A percentile compares a stretch with the other conserved stretches of the same genome.
These are phyloP conservation scores for Parmelia sp. DNA, from an alignment of 495 filamentous ascomycete species.

Conservation along the genomic window DNA sequence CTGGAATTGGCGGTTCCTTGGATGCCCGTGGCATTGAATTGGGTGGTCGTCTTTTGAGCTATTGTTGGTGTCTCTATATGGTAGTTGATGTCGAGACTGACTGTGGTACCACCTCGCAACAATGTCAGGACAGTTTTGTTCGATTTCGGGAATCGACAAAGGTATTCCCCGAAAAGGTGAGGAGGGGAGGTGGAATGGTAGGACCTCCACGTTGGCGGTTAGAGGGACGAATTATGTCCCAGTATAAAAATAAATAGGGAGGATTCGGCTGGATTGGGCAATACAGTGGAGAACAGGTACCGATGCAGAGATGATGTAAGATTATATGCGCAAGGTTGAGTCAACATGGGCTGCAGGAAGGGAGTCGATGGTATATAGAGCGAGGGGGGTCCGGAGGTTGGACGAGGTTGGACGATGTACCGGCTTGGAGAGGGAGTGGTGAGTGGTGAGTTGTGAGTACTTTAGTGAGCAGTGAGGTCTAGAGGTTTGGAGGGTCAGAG, in stretches of 20 bases:
- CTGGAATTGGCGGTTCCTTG: slow-evolving; percentile 28
- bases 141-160: slow-evolving; percentile 17
- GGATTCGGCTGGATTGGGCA: slow-evolving; percentile 24
- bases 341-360: not conserved
- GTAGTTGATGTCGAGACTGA: slow-evolving; percentile 37
- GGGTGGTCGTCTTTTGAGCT: slow-evolving; percentile 34
- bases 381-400: too few species aligned
- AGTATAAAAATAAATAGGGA: slow-evolving; percentile 14
- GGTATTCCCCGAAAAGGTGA: slow-evolving; percentile 19
- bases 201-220: slow-evolving; percentile 28
- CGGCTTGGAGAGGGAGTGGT: too few species aligned
- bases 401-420: too few species aligned
- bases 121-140: slow-evolving; percentile 17
- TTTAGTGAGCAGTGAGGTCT: too few species aligned
- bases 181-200: slow-evolving; percentile 18
- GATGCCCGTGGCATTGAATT: slow-evolving; percentile 42
- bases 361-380: not conserved
- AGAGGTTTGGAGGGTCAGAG: slow-evolving; percentile 34
- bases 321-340: not conserved
- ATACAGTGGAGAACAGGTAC: not conserved
- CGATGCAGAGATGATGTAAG: not conserved
- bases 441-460: slow-evolving; percentile 31
- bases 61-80: slow-evolving; percentile 33
- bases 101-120: slow-evolving; percentile 17
- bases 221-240: slow-evolving; percentile 28